phyloP scores from a whole-genome alignment of 2,329 filamentous ascomycete genomes.

The Fusarium dimerum region DNA sequence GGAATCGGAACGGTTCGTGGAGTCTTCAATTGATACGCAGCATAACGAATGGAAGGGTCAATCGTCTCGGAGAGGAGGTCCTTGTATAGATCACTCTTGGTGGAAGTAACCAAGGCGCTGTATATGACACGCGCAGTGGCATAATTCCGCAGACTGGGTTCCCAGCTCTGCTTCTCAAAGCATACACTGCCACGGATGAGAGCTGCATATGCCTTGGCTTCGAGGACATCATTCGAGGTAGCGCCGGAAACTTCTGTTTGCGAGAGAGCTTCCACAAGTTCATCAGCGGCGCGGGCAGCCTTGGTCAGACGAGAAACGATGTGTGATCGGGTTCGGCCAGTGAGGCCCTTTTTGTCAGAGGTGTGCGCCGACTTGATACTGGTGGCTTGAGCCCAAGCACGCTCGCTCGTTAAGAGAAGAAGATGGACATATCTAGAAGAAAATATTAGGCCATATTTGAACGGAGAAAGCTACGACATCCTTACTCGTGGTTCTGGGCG shows the following conservation, averaged over 20 bases:
- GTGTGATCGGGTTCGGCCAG: conserved; percentile 78
- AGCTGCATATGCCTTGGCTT: conserved; percentile 81
- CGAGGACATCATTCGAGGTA: conserved; percentile 70
- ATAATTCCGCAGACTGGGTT: conserved; percentile 73
- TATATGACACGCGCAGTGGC: conserved; percentile 82
- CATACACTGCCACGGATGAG: conserved; percentile 74
- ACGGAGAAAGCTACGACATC: conserved; percentile 1
- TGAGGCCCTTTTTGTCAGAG: conserved; percentile 76
- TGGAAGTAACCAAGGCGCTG: conserved; percentile 65
- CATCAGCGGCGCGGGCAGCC: conserved; percentile 68
- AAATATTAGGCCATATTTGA: conserved; percentile 7
- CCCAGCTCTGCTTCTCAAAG: conserved; percentile 90
- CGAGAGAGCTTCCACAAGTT: conserved; percentile 67
- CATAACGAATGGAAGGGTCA: conserved; percentile 91
- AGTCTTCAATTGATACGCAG: conserved; percentile 87
- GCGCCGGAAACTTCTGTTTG: conserved; percentile 66
- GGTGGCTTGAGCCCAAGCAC: conserved; percentile 96
- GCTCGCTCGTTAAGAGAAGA: conserved; percentile 82
- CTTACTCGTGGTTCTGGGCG: conserved; percentile 73
- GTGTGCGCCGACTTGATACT: conserved; percentile 84
- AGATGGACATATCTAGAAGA: conserved; percentile 68
- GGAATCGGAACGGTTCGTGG: conserved; percentile 82
- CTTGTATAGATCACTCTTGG: conserved; percentile 73
- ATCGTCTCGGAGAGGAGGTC: conserved; percentile 84
- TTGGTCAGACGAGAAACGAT: conserved; percentile 87